These are phyloP conservation scores for Neofusicoccum parvum DNA, from an alignment of 2,329 filamentous ascomycete species.

Conservation along the genomic window DNA sequence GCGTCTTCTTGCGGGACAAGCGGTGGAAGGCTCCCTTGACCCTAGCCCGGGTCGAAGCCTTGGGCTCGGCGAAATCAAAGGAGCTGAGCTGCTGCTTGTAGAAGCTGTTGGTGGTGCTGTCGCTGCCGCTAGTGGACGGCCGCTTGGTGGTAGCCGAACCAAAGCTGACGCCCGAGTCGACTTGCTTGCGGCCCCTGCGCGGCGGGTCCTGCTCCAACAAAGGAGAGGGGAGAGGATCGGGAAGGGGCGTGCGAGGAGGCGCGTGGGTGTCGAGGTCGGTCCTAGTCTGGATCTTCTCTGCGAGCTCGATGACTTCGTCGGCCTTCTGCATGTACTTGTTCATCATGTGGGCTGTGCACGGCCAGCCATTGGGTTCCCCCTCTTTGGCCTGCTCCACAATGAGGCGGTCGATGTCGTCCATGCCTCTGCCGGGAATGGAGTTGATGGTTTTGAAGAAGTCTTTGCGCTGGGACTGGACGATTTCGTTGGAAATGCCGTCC, in stretches of 20 bases:
- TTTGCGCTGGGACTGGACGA: slow-evolving; percentile 60
- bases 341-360: slow-evolving; percentile 48
- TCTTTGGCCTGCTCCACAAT: slow-evolving; percentile 55
- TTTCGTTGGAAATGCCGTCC: slow-evolving; percentile 49
- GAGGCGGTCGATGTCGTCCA: slow-evolving; percentile 54
- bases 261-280: slow-evolving; percentile 16
- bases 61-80: slow-evolving; percentile 26
- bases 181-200: slow-evolving; percentile 55
- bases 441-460: slow-evolving; percentile 65
- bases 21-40: slow-evolving; percentile 3
- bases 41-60: slow-evolving; percentile 54
- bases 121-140: slow-evolving; percentile 33
- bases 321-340: slow-evolving; percentile 61
- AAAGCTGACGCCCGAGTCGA: slow-evolving; percentile 67
- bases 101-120: slow-evolving; percentile 22
- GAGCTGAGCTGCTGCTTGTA: slow-evolving; percentile 25
- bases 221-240: slow-evolving; percentile 29
- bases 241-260: slow-evolving; percentile 3
- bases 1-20: slow-evolving; percentile 13
- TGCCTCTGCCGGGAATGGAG: slow-evolving; percentile 59
- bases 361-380: slow-evolving; percentile 60
- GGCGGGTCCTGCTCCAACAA: slow-evolving; percentile 27
- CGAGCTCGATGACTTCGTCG: slow-evolving; percentile 59
- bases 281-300: slow-evolving; percentile 8
- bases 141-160: slow-evolving; percentile 36